These are phyloP conservation scores for Nicotiana tomentosiformis DNA, from an alignment of 257 asterid species.

Conservation along the genomic window DNA sequence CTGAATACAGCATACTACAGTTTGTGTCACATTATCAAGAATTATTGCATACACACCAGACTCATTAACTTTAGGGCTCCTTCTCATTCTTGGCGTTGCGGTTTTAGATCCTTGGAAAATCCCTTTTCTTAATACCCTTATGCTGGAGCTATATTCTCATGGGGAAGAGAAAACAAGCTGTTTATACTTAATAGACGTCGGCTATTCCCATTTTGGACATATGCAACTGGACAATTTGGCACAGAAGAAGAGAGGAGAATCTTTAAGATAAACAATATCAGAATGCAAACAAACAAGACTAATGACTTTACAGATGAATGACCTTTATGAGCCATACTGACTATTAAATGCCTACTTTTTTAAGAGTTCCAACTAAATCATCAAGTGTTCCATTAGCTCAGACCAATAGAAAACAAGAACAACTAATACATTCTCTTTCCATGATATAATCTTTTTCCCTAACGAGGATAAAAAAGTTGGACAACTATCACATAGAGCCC, in stretches of 20 bases:
- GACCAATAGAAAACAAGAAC: not conserved
- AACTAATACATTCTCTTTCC: not conserved
- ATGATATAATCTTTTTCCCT: not conserved
- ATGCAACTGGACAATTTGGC: not conserved
- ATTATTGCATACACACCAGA: no score
- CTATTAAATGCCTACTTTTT: not conserved
- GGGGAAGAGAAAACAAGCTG: not conserved
- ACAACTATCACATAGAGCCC: not conserved
- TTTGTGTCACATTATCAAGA: no score
- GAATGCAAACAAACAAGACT: not conserved
- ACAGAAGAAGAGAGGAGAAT: not conserved
- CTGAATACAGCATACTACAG: not conserved
- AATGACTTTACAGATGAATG: not conserved
- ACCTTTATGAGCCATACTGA: not conserved
- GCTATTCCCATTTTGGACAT: not conserved
- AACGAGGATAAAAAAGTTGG: not conserved
- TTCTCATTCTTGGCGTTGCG: conserved; percentile 9
- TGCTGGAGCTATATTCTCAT: not conserved
- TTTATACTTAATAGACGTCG: not conserved
- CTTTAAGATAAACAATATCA: not conserved
- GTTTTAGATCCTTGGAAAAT: conserved; percentile 14
- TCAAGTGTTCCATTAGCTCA: not conserved
- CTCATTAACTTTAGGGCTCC: not conserved
- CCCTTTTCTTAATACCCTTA: conserved; percentile 9
- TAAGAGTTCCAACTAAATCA: not conserved